A percentile compares a stretch with the other conserved stretches of the same genome.
Evolutionary conservation across 768 basidiomycete species (phyloP).

Genomic region (Trametopsis cervina): DNA sequence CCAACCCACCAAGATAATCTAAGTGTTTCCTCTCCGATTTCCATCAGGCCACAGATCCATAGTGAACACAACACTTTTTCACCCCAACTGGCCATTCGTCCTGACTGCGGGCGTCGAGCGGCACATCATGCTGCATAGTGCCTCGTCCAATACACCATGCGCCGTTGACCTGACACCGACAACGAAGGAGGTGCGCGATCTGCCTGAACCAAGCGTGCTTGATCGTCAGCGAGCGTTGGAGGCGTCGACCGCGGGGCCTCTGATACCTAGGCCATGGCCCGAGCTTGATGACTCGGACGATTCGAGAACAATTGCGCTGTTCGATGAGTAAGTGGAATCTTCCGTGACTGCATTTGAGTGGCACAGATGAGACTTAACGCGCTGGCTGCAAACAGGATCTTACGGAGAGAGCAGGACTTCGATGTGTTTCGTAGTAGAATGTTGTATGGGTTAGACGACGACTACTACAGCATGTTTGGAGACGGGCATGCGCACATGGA

Average conservation of each 20-base stretch:
- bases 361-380: no score
- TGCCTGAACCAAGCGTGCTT: constrained; percentile 29
- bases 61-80: constrained; percentile 66
- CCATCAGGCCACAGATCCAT: constrained; percentile 64
- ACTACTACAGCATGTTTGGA: no score
- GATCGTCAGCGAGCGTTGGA: constrained; percentile 33
- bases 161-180: constrained; percentile 38
- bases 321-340: constrained; percentile 54
- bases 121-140: constrained; percentile 60
- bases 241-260: constrained; percentile 24
- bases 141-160: constrained; percentile 46
- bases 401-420: constrained; percentile 47
- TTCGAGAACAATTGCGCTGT: constrained; percentile 62
- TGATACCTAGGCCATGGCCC: constrained; percentile 20
- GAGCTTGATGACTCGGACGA: constrained; percentile 37
- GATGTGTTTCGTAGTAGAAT: no score
- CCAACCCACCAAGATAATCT: no score
- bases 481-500: no score
- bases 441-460: no score
- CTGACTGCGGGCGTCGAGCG: constrained; percentile 72
- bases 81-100: constrained; percentile 61
- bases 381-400: no score
- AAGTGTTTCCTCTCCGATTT: not conserved
- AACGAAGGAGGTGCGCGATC: constrained; percentile 37
- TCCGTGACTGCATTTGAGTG: no score